phyloP scores from a whole-genome alignment of 345 rosid genomes.

The Lenwebbia sp. region DNA sequence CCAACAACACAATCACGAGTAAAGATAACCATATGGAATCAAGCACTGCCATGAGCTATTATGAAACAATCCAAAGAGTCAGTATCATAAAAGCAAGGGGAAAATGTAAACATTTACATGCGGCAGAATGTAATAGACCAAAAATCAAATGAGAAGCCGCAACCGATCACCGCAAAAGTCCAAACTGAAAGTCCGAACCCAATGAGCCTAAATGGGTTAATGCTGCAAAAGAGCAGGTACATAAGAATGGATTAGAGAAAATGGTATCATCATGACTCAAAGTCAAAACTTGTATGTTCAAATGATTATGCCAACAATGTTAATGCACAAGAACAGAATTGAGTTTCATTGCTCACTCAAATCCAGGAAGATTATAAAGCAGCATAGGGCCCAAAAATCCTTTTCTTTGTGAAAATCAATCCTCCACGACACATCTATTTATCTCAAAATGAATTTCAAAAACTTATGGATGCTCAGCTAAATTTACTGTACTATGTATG shows the following conservation, averaged over 20 bases:
- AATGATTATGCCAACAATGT: background rate
- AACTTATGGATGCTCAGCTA: background rate
- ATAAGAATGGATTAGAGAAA: background rate
- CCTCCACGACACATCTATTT: background rate
- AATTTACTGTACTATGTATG: background rate
- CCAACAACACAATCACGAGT: background rate
- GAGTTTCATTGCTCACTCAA: background rate
- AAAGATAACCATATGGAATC: background rate
- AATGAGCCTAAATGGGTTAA: constrained; percentile 87
- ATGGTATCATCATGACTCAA: background rate
- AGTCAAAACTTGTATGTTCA: background rate
- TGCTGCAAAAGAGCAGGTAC: constrained; percentile 34
- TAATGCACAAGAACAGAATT: background rate
- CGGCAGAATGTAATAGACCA: constrained; percentile 84
- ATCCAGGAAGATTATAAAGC: background rate
- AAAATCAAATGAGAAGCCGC: constrained; percentile 73
- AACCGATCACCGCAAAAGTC: constrained; percentile 72
- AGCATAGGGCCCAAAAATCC: background rate
- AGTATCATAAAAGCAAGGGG: background rate
- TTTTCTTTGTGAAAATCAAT: background rate
- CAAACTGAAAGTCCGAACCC: constrained; percentile 88
- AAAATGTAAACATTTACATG: constrained; percentile 41
- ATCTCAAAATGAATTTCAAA: background rate
- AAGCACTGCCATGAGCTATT: background rate
- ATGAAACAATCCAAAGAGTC: background rate